Percentiles rank a stretch among this genome's conserved stretches.
Conservation (phyloP, 2,329 filamentous ascomycete species). For the Phyllachora maydis region DNA sequence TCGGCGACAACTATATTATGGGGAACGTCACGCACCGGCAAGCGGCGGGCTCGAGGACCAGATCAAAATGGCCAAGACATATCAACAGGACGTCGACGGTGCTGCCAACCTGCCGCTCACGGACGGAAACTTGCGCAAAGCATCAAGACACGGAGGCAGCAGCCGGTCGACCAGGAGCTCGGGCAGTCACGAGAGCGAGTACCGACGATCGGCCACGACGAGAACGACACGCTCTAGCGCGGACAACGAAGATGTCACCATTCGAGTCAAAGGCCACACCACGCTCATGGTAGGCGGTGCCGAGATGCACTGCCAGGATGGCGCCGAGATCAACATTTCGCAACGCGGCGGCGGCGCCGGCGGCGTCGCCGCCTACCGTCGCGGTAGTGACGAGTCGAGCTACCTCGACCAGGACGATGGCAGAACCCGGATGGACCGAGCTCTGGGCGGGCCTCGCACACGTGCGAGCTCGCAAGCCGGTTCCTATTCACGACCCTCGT, state of each 20-base stretch:
- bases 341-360: constrained; percentile 14
- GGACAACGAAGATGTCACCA: constrained; percentile 36
- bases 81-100: constrained; percentile 33
- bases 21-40: no score
- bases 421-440: constrained; percentile 20
- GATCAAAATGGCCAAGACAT: constrained; percentile 19
- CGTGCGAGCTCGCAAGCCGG: constrained; percentile 28
- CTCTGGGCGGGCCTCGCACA: constrained; percentile 20
- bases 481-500: constrained; percentile 14
- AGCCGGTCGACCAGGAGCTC: constrained; percentile 37
- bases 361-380: no score
- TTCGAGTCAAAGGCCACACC: constrained; percentile 35
- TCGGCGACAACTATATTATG: constrained; percentile 18
- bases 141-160: constrained; percentile 24
- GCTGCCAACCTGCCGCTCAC: constrained; percentile 26
- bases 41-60: constrained; percentile 17
- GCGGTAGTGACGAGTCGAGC: constrained; percentile 29
- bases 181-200: constrained; percentile 40
- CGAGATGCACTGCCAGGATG: constrained; percentile 36
- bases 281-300: constrained; percentile 32
- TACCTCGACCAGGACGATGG: constrained; percentile 28
- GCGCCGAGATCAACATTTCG: constrained; percentile 34
- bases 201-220: constrained; percentile 38
- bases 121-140: constrained; percentile 30
- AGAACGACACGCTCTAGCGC: constrained; percentile 32